phyloP scores from a whole-genome alignment of 164 flowering plant species.

The Houttuynia cordata region DNA sequence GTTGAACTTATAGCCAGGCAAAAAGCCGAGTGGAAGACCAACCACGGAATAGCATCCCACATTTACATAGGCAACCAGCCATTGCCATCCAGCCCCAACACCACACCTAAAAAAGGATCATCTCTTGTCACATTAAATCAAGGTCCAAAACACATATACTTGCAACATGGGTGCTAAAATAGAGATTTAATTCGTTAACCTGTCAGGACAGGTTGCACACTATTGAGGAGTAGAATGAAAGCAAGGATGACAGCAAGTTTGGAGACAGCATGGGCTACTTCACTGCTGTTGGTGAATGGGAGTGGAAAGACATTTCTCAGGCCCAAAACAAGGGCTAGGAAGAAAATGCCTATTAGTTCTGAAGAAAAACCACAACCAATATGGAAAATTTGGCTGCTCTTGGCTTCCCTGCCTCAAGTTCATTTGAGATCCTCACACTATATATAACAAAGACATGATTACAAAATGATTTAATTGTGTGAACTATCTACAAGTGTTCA shows the following conservation, averaged over 20 bases:
- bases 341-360: constrained; percentile 13
- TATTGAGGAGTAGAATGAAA: constrained; percentile 23
- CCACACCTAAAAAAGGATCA: constrained; percentile 16
- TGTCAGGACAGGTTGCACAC: constrained; percentile 26
- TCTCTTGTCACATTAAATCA: too few species aligned
- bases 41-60: constrained; percentile 22
- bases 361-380: constrained; percentile 17
- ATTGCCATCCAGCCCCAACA: constrained; percentile 30
- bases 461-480: too few species aligned
- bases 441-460: background rate
- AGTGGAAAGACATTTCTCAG: constrained; percentile 14
- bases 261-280: constrained; percentile 15
- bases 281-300: constrained; percentile 18
- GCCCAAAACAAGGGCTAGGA: constrained; percentile 18
- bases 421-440: constrained; percentile 29
- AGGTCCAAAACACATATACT: background rate
- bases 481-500: background rate
- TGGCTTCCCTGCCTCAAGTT: constrained; percentile 31
- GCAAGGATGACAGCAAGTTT: constrained; percentile 20
- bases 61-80: constrained; percentile 24
- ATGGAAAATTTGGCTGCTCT: constrained; percentile 30
- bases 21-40: constrained; percentile 27
- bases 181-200: constrained; percentile 7
- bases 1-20: constrained; percentile 16
- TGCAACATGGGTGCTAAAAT: too few species aligned